These are phyloP conservation scores for Pyrus communis DNA, from an alignment of 306 rosid species.

Conservation along the genomic window DNA sequence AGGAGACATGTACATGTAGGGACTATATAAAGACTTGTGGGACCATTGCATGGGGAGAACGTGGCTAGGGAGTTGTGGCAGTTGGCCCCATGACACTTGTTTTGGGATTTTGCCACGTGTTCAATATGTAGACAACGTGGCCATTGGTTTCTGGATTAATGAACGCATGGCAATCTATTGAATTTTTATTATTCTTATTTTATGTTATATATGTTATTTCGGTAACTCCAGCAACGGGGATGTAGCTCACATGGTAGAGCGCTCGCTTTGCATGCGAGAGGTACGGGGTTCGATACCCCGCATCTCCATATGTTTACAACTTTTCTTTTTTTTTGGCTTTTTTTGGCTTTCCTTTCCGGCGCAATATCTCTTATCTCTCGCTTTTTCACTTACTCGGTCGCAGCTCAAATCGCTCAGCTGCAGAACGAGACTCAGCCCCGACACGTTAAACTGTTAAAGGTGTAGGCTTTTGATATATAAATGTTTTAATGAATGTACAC, in stretches of 20 bases:
- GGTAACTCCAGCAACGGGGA: background rate
- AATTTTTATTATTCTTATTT: background rate
- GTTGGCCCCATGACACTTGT: constrained; percentile 14
- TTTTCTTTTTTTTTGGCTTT: background rate
- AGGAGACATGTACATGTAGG: background rate
- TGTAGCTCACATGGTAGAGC: constrained; percentile 36
- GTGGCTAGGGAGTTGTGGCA: constrained; percentile 31
- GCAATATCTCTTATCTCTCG: constrained; percentile 10
- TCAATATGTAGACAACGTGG: background rate
- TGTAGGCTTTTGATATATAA: background rate
- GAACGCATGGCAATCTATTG: background rate
- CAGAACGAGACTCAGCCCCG: constrained; percentile 52
- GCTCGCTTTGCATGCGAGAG: constrained; percentile 37
- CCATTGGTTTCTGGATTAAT: background rate
- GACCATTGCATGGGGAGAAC: constrained; percentile 60
- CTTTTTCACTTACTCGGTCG: background rate
- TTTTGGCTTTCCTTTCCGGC: constrained; percentile 43
- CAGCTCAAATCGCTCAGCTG: constrained; percentile 33
- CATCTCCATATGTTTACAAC: constrained; percentile 1
- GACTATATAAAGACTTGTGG: constrained; percentile 10
- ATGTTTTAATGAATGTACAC: too few relatives aligned
- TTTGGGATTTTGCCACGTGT: background rate
- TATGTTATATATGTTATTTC: too few relatives aligned
- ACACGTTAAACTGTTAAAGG: constrained; percentile 6
- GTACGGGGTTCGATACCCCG: constrained; percentile 30